Base-by-base conservation (phyloP, 257 asterid species). In the Dorcoceras hygrometricum region DNA sequence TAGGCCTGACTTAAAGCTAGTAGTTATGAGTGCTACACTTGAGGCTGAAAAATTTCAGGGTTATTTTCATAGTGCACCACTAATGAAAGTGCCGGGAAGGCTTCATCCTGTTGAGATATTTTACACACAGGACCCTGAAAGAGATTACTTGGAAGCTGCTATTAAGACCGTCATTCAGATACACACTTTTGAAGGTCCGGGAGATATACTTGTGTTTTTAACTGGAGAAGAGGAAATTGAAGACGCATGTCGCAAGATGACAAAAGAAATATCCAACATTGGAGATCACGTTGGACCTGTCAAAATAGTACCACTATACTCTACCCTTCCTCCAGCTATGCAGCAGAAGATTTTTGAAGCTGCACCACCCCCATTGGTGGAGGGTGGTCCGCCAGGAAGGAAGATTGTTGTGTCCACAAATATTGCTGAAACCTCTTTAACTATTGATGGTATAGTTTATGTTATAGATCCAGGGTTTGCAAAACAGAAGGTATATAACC, bases 201-300 rank as follows among this genome's bases (percentile, higher is more conserved):
- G 99, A 54, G 97, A 94, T 75, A 88, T 94, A 60, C 96, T 94
- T 57, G 97, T 94, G 65, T 94, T 94, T 78, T 96, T 90, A 36
- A 94, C 98, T 10, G 98, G 96, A 68, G 99, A 90, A 76, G 99
- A 94, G 81, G 99, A 90, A 83, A 94, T 94, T 57, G 99, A 94
- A 80, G 99, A 94, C 75, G 99, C 99, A 1, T 90, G 98, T 78
- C 86, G 75, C 70, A 94, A 90, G 27, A 82, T 90, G 57, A 84
- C 80, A 8, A 88, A 89, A 80, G 96, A 94, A 78, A 62, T 87
- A 54, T 81, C 85, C 54, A 90, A 94, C 75, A 67, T 84, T 50
- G 99, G 98, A 48, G 99, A 90, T 68, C 93, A 85, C 66, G 97
- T 82, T 3, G 99, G 99, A 11, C 99, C 98, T 4, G 83, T 80